Conservation (phyloP, 768 basidiomycete species). For the Rhodotorula graminis region DNA sequence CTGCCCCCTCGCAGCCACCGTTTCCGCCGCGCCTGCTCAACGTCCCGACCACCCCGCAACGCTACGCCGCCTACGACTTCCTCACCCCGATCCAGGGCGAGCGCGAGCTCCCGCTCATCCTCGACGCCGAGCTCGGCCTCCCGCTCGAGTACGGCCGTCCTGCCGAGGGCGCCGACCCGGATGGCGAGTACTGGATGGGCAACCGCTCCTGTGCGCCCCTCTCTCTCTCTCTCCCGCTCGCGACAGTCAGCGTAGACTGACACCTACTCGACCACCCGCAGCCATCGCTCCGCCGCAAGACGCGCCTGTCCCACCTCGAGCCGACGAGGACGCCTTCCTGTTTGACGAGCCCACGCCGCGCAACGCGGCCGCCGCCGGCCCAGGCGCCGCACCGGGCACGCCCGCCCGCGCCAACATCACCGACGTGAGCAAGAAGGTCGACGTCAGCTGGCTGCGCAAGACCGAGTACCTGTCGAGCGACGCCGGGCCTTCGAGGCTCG, state of each 20-base stretch:
- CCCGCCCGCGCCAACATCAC: slow-evolving; percentile 46
- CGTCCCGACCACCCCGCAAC: slow-evolving; percentile 80
- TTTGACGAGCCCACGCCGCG: slow-evolving; percentile 57
- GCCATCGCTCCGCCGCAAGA: slow-evolving; percentile 24
- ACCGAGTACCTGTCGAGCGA: slow-evolving; percentile 67
- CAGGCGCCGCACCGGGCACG: neutral
- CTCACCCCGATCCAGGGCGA: slow-evolving; percentile 73
- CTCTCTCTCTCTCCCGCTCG: neutral
- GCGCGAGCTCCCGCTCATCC: slow-evolving; percentile 84
- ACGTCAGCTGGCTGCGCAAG: slow-evolving; percentile 86
- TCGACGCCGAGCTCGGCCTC: slow-evolving; percentile 96
- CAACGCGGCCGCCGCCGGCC: slow-evolving; percentile 40
- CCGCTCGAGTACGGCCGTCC: slow-evolving; percentile 80
- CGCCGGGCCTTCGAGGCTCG: slow-evolving; percentile 3
- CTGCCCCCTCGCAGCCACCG: slow-evolving; percentile 57
- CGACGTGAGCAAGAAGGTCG: slow-evolving; percentile 51
- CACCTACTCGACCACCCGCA: neutral
- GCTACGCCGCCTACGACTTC: slow-evolving; percentile 82
- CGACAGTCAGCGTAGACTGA: neutral
- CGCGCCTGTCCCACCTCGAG: slow-evolving; percentile 38
- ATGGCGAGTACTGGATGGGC: slow-evolving; percentile 55
- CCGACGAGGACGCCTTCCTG: slow-evolving; percentile 51
- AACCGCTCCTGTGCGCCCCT: slow-evolving; percentile 23
- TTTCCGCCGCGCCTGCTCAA: slow-evolving; percentile 93
- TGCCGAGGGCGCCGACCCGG: slow-evolving; percentile 78